Evolutionary conservation across 352 stramenopile genomes (phyloP), one percentile per base, ranked within the genome.

Genomic region (Thalassiosira gravida): DNA sequence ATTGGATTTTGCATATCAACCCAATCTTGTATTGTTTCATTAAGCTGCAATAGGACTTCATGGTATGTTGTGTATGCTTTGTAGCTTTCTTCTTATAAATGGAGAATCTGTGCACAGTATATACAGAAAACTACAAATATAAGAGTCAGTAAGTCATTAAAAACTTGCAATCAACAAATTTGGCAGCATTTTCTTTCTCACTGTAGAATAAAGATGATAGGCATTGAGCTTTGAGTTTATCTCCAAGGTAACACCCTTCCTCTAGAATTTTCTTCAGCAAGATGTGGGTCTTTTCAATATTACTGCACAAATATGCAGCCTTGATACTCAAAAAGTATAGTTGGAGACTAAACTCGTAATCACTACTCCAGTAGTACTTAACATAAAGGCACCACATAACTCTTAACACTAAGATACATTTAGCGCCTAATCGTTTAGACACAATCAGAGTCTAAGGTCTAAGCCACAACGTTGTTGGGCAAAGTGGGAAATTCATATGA

Each of bases 171-270:
- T n/a, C n/a, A n/a, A n/a, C n/a, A n/a, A n/a, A n/a, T 39, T 29
- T 44, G 16, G 16, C 8, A 50, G 2, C n/a, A 50, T 3, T 13
- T 50, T 24, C n/a, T 50, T 50, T 69, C 67, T 77, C 47, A 77
- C 67, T 20, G 47, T 62, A 22, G 30, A 57, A 64, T 59, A 63
- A 16, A 77, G 30, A 55, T 75, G 52, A 56, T 83, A 77, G 9
- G 74, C 66, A 58, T 73, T 39, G 13, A 83, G 32, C 62, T 77
- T n/a, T n/a, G n/a, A n/a, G n/a, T n/a, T n/a, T 83, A 42, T 83
- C 74, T 46, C 42, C 25, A 9, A 69, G 63, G 16, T 20, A 83
- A 18, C 27, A 22, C 1, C 50, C 74, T 25, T 74, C 62, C 24
- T 59, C 32, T 11, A 83, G 27, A 27, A 83, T 56, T 16, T 14